Evolutionary conservation across 108 stramenopile genomes (phyloP), one percentile per base, ranked within the genome.

Genomic region (Nitzschia sp.): DNA sequence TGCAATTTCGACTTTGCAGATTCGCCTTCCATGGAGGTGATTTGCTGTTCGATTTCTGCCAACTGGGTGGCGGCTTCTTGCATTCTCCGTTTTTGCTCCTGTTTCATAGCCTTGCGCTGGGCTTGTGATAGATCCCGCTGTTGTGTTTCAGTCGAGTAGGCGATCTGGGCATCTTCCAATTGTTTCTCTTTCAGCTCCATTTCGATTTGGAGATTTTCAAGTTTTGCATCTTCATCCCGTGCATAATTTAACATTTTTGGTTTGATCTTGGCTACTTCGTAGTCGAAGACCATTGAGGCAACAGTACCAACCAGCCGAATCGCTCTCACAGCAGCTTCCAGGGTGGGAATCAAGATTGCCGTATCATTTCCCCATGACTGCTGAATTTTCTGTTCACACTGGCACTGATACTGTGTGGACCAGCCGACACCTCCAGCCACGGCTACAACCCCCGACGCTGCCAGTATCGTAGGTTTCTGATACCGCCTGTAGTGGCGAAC

Each of bases 271-370:
- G 70, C 71, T 15, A 80, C 26, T 53, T 89, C 78, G 67, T 93
- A 93, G 64, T 93, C 92, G 3, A 64, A 26, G 0, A 86, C 80
- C 46, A 93, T 88, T 9, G 63, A 24, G 3, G 69, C 49, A 19
- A 82, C 86, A 3, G 92, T 91, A 15, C 29, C 27, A 3, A 83
- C 46, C 31, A 93, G 70, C 25, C 92, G 71, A 2, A 64, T 28
- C 21, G 81, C 92, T 48, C 92, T 70, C 9, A 79, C 54, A 0
- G 76, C 38, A 15, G 92, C 92, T 66, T 93, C 83, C 25, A 87
- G 30, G 11, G 89, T 82, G 9, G 92, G 88, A 9, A 86, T 0
- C 18, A 87, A 17, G 30, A 86, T 17, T 6, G 66, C 45, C 9
- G 45, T 24, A 11, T 55, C 66, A 21, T 9, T 21, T 33, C 9